A percentile compares a stretch with the other conserved stretches of the same genome.
phyloP scores from a whole-genome alignment of 75 land plant species.

The Selaginella tamariscina region DNA sequence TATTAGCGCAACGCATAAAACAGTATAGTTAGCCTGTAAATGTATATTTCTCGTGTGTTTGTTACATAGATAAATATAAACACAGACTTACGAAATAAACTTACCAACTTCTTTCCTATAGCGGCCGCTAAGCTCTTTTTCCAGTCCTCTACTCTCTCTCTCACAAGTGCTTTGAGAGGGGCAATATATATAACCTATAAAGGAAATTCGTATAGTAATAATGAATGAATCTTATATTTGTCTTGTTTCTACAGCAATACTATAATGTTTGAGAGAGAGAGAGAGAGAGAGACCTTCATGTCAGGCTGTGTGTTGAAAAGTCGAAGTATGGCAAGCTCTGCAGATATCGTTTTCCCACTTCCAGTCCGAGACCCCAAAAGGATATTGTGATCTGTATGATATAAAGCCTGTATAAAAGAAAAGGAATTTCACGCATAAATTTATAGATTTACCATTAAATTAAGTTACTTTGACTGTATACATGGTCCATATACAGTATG shows the following conservation, averaged over 20 bases:
- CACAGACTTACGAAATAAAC: too few relatives aligned
- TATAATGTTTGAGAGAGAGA: too few relatives aligned
- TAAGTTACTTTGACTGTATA: too few relatives aligned
- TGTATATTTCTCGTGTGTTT: neutral
- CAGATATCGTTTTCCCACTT: conserved; percentile 97
- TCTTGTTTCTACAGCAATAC: too few relatives aligned
- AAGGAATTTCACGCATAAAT: too few relatives aligned
- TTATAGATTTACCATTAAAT: too few relatives aligned
- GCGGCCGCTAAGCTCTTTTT: conserved; percentile 46
- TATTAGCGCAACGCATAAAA: neutral
- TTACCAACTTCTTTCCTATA: conserved; percentile 81
- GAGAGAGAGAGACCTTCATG: too few relatives aligned
- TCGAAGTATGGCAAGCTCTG: conserved; percentile 91
- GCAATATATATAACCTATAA: conserved; percentile 92
- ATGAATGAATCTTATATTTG: neutral
- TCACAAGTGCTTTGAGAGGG: conserved; percentile 89
- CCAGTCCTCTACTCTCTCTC: conserved; percentile 96
- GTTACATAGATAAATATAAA: neutral
- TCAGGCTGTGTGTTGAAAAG: conserved; percentile 93
- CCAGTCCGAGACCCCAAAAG: conserved; percentile 97
- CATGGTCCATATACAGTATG: too few relatives aligned
- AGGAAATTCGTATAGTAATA: neutral
- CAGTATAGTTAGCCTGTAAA: neutral
- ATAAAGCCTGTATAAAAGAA: conserved; percentile 77
- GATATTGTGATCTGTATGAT: conserved; percentile 85